Percentiles rank a stretch among this genome's conserved stretches.
Evolutionary conservation across 257 asterid genomes (phyloP).

Genomic region (Echium plantagineum): DNA sequence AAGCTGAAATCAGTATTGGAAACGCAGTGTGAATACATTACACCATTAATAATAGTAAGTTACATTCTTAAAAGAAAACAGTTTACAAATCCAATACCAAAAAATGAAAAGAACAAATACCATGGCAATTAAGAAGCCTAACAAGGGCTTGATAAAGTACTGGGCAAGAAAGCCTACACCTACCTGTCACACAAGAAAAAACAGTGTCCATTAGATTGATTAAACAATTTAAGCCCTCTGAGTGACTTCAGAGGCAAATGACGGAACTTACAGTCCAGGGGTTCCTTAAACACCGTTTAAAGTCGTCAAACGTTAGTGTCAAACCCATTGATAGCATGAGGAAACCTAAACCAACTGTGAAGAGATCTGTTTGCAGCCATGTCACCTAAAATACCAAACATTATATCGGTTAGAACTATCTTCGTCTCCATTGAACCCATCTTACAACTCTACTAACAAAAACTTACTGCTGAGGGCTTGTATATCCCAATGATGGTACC

Average conservation of each 20-base stretch:
- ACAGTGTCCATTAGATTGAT: background rate
- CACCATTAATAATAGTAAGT: too few species aligned
- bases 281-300: slow-evolving; percentile 80
- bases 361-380: slow-evolving; percentile 86
- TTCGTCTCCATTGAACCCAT: slow-evolving; percentile 5
- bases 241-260: too few species aligned
- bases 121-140: slow-evolving; percentile 79
- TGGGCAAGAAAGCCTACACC: slow-evolving; percentile 95
- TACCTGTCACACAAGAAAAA: slow-evolving; percentile 39
- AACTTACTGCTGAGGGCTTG: slow-evolving; percentile 74
- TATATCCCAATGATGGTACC: slow-evolving; percentile 89
- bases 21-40: too few species aligned
- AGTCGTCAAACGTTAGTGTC: slow-evolving; percentile 89
- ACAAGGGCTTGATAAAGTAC: slow-evolving; percentile 71
- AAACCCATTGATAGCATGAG: slow-evolving; percentile 99
- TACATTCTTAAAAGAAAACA: background rate
- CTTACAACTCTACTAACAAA: background rate
- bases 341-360: slow-evolving; percentile 88
- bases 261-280: slow-evolving; percentile 81
- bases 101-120: slow-evolving; percentile 27
- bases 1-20: too few species aligned
- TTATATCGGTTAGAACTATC: background rate
- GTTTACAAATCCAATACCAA: background rate
- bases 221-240: too few species aligned
- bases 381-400: slow-evolving; percentile 53